Evolutionary conservation across 2,329 filamentous ascomycete species (phyloP), one percentile per base, ranked within the genome.

Genomic region (Aspergillus niger): DNA sequence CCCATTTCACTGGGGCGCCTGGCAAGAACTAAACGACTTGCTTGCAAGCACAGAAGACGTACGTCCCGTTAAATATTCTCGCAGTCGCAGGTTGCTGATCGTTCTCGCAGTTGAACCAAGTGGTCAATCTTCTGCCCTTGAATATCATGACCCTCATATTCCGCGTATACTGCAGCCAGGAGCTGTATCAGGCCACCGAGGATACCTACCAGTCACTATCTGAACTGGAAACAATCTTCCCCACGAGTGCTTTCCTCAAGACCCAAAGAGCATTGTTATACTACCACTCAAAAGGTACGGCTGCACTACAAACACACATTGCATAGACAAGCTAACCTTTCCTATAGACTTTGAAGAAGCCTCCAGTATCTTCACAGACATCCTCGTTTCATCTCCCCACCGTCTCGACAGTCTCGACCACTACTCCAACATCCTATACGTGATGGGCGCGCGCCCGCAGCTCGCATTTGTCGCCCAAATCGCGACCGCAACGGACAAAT

Each of bases 371-470:
- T 88, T 88, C 65, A 82, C 84, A 67, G 87, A 92, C 67, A 83
- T 97, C 22, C 82, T 83, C 79, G 87, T 67, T 80, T 89, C 80
- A 75, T 82, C 86, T 53, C 86, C 86, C 1, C 82, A 87, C 65
- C 84, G 95, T 6, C 86, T 99, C 17, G 95, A 99, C 74, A 90
- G 90, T 3, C 84, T 99, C 17, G 95, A 99, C 71, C 91, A 96
- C 71, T 99, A 97, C 76, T 97, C 93, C 38, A 99, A 99, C 71
- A 96, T 98, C 20, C 85, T 99, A 50, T 98, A 97, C 73, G 94
- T 99, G 30, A 89, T 98, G 81, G 90, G 91, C 47, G 83, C 90
- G 63, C 85, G 93, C 8, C 92, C 95, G 0, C 96, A 97, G 72
- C 83, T 99, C 22, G 93, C 94, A 0, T 97, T 97, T 69, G 79